phyloP scores from a whole-genome alignment of 2,329 filamentous ascomycete genomes.

The Phaeosphaeriaceae sp. region DNA sequence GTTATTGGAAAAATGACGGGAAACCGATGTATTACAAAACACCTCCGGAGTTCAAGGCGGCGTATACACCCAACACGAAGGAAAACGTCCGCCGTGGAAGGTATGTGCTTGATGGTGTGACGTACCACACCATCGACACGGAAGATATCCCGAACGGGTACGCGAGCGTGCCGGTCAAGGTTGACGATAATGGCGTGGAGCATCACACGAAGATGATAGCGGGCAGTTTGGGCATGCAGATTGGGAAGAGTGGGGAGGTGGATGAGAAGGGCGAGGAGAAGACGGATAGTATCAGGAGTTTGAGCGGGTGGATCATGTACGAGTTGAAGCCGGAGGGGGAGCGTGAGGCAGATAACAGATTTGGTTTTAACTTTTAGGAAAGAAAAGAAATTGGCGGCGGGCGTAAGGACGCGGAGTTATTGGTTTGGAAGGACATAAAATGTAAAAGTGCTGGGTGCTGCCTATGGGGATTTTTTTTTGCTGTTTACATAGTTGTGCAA shows the following conservation, averaged over 20 bases:
- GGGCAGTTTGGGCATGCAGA: conserved; percentile 16
- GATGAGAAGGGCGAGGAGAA: conserved; percentile 1
- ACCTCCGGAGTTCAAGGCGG: background rate
- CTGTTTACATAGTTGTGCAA: too few species aligned
- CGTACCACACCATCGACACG: conserved; percentile 10
- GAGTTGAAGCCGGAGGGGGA: background rate
- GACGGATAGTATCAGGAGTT: conserved; percentile 17
- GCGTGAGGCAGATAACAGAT: background rate
- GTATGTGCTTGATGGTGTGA: conserved; percentile 6
- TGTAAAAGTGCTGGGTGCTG: too few species aligned
- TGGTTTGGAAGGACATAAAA: too few species aligned
- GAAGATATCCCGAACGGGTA: conserved; percentile 10
- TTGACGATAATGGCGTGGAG: conserved; percentile 14
- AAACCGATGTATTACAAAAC: conserved; percentile 6
- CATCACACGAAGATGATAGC: conserved; percentile 20
- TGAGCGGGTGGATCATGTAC: conserved; percentile 22
- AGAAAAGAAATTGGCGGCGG: too few species aligned
- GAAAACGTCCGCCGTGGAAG: background rate
- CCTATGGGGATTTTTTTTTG: too few species aligned
- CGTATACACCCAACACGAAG: background rate
- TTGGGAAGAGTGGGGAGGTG: conserved; percentile 4
- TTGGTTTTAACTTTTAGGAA: too few species aligned
- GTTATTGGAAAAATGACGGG: conserved; percentile 22
- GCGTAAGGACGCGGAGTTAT: too few species aligned
- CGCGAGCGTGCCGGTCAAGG: conserved; percentile 14